phyloP scores from a whole-genome alignment of 2,329 filamentous ascomycete species.

The Raffaelea deltoideospora region DNA sequence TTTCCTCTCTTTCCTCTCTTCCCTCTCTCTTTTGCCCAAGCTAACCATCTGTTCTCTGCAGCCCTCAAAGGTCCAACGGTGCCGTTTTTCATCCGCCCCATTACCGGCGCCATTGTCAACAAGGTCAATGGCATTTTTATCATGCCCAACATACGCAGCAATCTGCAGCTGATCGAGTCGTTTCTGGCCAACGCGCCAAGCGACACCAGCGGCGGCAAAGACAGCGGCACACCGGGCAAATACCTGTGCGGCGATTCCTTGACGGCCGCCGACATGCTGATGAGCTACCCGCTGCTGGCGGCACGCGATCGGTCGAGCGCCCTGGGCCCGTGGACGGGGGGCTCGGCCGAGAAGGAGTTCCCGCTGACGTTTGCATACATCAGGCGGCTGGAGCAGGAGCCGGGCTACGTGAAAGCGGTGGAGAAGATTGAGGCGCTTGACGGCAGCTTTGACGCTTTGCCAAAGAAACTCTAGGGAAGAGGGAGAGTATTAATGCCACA shows the following conservation, averaged over 20 bases:
- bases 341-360: constrained; percentile 13
- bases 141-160: constrained; percentile 30
- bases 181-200: constrained; percentile 27
- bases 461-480: background rate
- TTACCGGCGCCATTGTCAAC: constrained; percentile 30
- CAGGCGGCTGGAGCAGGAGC: constrained; percentile 25
- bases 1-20: too few relatives aligned
- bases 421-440: constrained; percentile 35
- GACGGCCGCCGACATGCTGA: constrained; percentile 31
- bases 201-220: constrained; percentile 20
- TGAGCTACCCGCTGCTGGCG: constrained; percentile 36
- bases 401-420: constrained; percentile 31
- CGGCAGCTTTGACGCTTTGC: constrained; percentile 18
- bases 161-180: constrained; percentile 34
- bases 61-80: constrained; percentile 28
- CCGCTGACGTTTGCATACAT: constrained; percentile 34
- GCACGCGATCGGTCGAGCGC: constrained; percentile 22
- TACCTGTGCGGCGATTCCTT: constrained; percentile 35
- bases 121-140: constrained; percentile 25
- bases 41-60: constrained; percentile 10
- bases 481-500: too few relatives aligned
- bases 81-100: constrained; percentile 38
- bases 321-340: constrained; percentile 23
- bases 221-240: too few relatives aligned
- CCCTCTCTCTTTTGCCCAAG: too few relatives aligned